These are phyloP conservation scores for Tetrahymena elliotti DNA, from an alignment of 73 alveolate genomes.

Conservation along the genomic window DNA sequence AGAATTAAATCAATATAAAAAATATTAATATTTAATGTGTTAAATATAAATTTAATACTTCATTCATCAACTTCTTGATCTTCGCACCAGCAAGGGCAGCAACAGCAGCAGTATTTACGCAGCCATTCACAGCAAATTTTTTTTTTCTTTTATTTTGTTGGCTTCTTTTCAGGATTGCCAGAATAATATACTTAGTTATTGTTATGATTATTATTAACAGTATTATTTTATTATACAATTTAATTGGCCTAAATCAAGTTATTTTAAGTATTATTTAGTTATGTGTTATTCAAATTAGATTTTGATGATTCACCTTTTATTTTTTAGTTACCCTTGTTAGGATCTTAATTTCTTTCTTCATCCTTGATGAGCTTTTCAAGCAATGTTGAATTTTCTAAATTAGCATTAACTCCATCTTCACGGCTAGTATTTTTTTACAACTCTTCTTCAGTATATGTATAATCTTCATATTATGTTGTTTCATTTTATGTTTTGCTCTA, in stretches of 20 bases:
- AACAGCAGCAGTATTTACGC: background rate
- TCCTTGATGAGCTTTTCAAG: background rate
- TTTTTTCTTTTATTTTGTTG: background rate
- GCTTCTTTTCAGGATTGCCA: background rate
- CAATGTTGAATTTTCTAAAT: background rate
- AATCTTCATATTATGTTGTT: background rate
- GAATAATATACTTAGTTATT: background rate
- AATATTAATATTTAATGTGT: no score
- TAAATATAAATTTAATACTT: background rate
- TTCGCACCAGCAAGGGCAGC: conserved; percentile 1
- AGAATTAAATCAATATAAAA: no score
- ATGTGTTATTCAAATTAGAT: background rate
- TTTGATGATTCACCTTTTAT: background rate
- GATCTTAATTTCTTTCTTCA: background rate
- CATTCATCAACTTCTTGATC: background rate
- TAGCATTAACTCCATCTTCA: background rate
- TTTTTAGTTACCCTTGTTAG: background rate
- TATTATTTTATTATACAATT: background rate
- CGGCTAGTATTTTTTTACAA: background rate
- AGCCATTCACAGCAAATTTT: background rate
- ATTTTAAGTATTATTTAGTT: background rate
- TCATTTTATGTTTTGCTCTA: background rate
- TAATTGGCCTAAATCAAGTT: background rate
- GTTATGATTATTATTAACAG: background rate
- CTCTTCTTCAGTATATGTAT: background rate